A percentile compares a stretch with the other conserved stretches of the same genome.
Evolutionary conservation across 2,329 filamentous ascomycete genomes (phyloP).

Genomic region (Cercospora berteroae): DNA sequence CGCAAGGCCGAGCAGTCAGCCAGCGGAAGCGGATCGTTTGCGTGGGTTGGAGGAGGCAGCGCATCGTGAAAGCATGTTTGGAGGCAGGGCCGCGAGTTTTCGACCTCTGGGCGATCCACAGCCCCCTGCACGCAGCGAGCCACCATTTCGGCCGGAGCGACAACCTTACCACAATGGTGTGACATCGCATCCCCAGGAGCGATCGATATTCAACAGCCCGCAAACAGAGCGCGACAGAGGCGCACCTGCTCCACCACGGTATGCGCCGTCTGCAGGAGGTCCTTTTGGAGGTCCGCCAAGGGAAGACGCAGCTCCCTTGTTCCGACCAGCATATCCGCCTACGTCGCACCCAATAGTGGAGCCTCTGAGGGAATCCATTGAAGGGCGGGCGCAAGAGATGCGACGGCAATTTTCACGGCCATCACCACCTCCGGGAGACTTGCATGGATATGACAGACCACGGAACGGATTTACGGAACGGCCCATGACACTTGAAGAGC

Average conservation of each 20-base stretch:
- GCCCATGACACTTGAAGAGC: slow-evolving; percentile 36
- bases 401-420: slow-evolving; percentile 32
- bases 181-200: slow-evolving; percentile 32
- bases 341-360: slow-evolving; percentile 30
- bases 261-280: slow-evolving; percentile 19
- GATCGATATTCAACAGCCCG: slow-evolving; percentile 30
- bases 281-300: slow-evolving; percentile 31
- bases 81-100: slow-evolving; percentile 27
- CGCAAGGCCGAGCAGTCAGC: slow-evolving; percentile 39
- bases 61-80: slow-evolving; percentile 28
- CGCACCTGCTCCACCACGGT: slow-evolving; percentile 24
- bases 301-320: slow-evolving; percentile 34
- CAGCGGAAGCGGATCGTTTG: slow-evolving; percentile 27
- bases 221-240: slow-evolving; percentile 30
- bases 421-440: slow-evolving; percentile 29
- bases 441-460: slow-evolving; percentile 22
- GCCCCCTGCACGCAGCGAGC: slow-evolving; percentile 20
- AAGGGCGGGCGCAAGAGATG: slow-evolving; percentile 29
- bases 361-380: slow-evolving; percentile 34
- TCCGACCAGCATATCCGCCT: slow-evolving; percentile 32
- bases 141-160: slow-evolving; percentile 26
- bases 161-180: slow-evolving; percentile 27
- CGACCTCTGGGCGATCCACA: slow-evolving; percentile 30
- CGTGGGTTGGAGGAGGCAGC: slow-evolving; percentile 28
- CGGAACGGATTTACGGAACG: slow-evolving; percentile 40